Conservation (phyloP, 352 stramenopile genomes). For the Globisporangium nodosum region DNA sequence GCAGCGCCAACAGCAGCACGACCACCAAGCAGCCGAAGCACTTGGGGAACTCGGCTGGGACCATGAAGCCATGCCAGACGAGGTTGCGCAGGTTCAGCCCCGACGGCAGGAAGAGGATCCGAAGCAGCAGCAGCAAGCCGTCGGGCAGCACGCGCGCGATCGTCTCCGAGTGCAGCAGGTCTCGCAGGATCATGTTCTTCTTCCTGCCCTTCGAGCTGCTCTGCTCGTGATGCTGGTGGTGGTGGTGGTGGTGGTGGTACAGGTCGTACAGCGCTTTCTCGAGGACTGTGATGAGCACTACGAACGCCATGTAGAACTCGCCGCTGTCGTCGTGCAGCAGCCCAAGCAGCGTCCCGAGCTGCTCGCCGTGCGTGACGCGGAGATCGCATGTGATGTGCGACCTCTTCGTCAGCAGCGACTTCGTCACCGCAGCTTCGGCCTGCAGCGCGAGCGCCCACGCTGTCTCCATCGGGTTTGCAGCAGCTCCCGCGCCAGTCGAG, state of each 20-base stretch:
- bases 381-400: neutral
- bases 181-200: slow-evolving; percentile 67
- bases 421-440: slow-evolving; percentile 16
- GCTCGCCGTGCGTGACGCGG: slow-evolving; percentile 7
- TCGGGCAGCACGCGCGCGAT: slow-evolving; percentile 24
- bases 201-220: slow-evolving; percentile 10
- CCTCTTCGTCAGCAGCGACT: neutral
- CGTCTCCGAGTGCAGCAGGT: slow-evolving; percentile 43
- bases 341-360: slow-evolving; percentile 18
- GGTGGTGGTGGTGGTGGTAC: slow-evolving; percentile 19
- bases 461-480: slow-evolving; percentile 20
- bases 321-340: slow-evolving; percentile 20
- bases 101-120: slow-evolving; percentile 51
- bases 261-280: slow-evolving; percentile 62
- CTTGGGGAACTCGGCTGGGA: slow-evolving; percentile 43
- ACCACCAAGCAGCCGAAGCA: slow-evolving; percentile 48
- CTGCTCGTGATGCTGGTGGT: slow-evolving; percentile 13
- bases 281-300: slow-evolving; percentile 51
- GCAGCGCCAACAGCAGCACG: slow-evolving; percentile 38
- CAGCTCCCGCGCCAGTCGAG: neutral
- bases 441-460: slow-evolving; percentile 35
- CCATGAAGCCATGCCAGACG: slow-evolving; percentile 65
- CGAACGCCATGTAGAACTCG: slow-evolving; percentile 55
- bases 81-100: slow-evolving; percentile 64
- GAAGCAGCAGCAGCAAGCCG: slow-evolving; percentile 40